A percentile compares a stretch with the other conserved stretches of the same genome.
Evolutionary conservation across 352 stramenopile species (phyloP).

Genomic region (Phytophthora podocarpi): DNA sequence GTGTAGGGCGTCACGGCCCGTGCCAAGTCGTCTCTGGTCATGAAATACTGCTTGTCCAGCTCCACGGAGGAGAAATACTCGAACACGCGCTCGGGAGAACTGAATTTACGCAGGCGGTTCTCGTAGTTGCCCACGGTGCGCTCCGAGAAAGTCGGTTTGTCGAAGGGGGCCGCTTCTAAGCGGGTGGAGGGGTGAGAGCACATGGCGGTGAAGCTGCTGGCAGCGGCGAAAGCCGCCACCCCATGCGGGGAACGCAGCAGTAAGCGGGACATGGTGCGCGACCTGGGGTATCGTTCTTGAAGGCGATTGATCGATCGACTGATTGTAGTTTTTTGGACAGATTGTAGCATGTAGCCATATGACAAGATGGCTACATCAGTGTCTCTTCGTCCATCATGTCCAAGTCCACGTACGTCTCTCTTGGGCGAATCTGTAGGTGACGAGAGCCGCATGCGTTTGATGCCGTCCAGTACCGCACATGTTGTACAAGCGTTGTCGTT

Average conservation of each 20-base stretch:
- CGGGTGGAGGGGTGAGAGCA: not conserved
- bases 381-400: no score
- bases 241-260: constrained; percentile 26
- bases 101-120: constrained; percentile 88
- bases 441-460: no score
- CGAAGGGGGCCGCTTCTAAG: constrained; percentile 23
- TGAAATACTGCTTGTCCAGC: constrained; percentile 81
- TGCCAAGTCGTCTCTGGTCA: constrained; percentile 84
- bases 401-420: no score
- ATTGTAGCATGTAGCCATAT: no score
- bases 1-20: constrained; percentile 86
- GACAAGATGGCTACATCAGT: no score
- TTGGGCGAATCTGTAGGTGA: no score
- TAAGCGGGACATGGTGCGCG: constrained; percentile 31
- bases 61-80: constrained; percentile 91
- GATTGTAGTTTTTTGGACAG: not conserved
- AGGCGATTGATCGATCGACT: constrained; percentile 12
- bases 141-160: constrained; percentile 71
- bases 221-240: constrained; percentile 11
- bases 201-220: constrained; percentile 15
- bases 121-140: constrained; percentile 88
- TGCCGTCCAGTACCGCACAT: no score
- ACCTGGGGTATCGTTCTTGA: constrained; percentile 1
- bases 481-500: no score
- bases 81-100: constrained; percentile 86